Percentiles rank a stretch among this genome's conserved stretches.
Evolutionary conservation across 208 protist genomes (phyloP).

Genomic region (Acanthamoeba sp.): DNA sequence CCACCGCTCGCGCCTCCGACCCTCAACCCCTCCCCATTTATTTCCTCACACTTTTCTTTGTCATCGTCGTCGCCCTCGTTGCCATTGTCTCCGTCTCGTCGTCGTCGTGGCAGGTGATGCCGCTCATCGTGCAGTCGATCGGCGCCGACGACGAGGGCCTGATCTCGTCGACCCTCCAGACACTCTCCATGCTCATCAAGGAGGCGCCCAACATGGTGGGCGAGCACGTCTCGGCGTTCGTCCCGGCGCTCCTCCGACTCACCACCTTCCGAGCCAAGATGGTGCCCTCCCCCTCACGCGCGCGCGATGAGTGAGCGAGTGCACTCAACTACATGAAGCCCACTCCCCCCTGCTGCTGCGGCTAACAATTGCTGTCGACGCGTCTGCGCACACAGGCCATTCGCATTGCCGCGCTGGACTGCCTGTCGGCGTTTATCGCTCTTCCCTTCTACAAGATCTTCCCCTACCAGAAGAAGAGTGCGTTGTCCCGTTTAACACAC

Average conservation of each 20-base stretch:
- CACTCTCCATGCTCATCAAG: conserved; percentile 36
- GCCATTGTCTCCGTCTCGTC: not conserved
- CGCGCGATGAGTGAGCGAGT: too few relatives aligned
- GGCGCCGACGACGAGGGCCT: not conserved
- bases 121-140: conserved; percentile 52
- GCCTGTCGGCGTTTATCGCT: not conserved
- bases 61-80: too few relatives aligned
- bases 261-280: not conserved
- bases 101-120: not conserved
- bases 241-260: conserved; percentile 45
- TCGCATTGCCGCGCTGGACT: conserved; percentile 45
- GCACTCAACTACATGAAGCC: too few relatives aligned
- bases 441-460: conserved; percentile 47
- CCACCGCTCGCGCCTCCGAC: too few relatives aligned
- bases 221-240: conserved; percentile 17
- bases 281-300: not conserved
- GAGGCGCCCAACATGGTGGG: conserved; percentile 51
- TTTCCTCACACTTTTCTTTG: too few relatives aligned
- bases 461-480: conserved; percentile 61
- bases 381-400: not conserved
- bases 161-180: conserved; percentile 41
- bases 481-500: not conserved
- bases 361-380: too few relatives aligned
- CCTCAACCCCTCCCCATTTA: too few relatives aligned
- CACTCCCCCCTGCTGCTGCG: not conserved